Base-by-base conservation (phyloP, 345 rosid species). In the Melastoma malabathricum region DNA sequence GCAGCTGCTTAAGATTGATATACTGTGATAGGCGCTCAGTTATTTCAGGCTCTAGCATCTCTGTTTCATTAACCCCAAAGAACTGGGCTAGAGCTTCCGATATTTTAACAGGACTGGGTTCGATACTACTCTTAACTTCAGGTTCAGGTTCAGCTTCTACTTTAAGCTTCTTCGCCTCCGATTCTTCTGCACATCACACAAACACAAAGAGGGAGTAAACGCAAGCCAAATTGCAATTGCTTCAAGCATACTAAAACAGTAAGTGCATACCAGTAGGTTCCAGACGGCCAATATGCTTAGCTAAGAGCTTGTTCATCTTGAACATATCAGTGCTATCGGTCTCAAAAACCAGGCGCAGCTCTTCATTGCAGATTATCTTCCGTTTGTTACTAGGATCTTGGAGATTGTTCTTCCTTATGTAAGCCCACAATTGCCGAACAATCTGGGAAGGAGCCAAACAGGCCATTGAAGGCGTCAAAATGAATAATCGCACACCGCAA, bases 321-420 rank as follows among this genome's bases (percentile, higher is more conserved):
- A 68, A 68, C 72, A 68, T 68, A 57, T 68, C 72, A 31, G 72
- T 68, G 48, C 68, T 62, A 43, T 68, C 72, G 5, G 72, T 68
- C 56, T 68, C 72, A 13, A 68, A 68, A 18, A 62, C 67, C 59
- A 68, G 14, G 50, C 72, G 67, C 55, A 68, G 64, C 18, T 62
- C 72, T 13, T 68, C 60, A 27, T 68, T 62, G 64, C 72, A 68
- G 12, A 68, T 62, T 16, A 68, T 68, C 60, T 62, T 68, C 55
- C 67, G 62, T 57, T 58, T 68, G 56, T 68, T 68, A 45, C 46
- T 68, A 7, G 72, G 72, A 31, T 68, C 72, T 55, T 68, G 72
- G 45, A 68, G 72, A 47, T 68, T 68, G 52, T 68, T 58, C 64
- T 62, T 68, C 51, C 72, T 62, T 46, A 68, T 68, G 20, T 68